Evolutionary conservation across 441 rosid genomes (phyloP).

Genomic region (Syzygium malaccense): DNA sequence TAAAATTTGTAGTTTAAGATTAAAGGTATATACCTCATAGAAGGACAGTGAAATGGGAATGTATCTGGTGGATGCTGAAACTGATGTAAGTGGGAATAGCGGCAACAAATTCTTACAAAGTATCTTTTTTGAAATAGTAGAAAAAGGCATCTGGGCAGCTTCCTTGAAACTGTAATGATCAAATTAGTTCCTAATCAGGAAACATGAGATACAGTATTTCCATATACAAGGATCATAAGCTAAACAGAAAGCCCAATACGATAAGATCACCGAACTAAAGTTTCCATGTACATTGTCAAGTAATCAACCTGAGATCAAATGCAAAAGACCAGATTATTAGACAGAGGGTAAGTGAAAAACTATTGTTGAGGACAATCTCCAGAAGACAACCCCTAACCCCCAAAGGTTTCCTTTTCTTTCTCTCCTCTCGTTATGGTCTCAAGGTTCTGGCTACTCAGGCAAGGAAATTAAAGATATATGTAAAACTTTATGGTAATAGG

Average conservation of each 20-base stretch:
- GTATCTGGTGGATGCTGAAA: not conserved
- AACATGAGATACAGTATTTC: slow-evolving; percentile 8
- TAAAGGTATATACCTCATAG: slow-evolving; percentile 41
- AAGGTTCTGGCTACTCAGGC: not conserved
- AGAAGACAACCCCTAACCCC: not conserved
- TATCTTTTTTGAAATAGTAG: not conserved
- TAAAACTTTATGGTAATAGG: not conserved
- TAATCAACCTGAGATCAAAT: not conserved
- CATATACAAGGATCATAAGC: not conserved
- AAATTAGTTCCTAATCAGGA: not conserved
- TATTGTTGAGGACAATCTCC: not conserved
- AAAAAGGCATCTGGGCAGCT: slow-evolving; percentile 76
- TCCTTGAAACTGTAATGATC: slow-evolving; percentile 52
- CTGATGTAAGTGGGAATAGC: not conserved
- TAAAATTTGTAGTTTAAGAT: not conserved
- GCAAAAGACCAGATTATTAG: not conserved
- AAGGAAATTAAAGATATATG: not conserved
- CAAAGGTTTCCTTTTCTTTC: not conserved
- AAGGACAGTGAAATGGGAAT: slow-evolving; percentile 3
- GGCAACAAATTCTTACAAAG: not conserved
- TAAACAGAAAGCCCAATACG: not conserved
- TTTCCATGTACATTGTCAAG: not conserved
- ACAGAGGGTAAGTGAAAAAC: not conserved
- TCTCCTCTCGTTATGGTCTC: not conserved
- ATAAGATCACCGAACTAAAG: not conserved